Percentiles rank a stretch among this genome's conserved stretches.
phyloP scores from a whole-genome alignment of 371 early-diverging fungal species.

The Rhizopus delemar region DNA sequence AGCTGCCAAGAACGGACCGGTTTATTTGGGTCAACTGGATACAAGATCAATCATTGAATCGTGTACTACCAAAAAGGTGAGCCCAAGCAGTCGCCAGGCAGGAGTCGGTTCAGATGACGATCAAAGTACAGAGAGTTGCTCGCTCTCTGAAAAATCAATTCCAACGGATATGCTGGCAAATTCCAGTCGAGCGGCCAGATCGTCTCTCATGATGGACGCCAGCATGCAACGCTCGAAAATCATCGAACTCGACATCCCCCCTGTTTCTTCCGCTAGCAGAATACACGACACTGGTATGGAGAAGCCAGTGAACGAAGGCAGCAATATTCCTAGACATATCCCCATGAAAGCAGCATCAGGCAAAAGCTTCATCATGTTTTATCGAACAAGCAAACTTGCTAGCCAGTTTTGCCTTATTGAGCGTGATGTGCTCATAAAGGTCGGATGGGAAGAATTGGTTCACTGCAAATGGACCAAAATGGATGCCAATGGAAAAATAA shows the following conservation, averaged over 20 bases:
- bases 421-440: conserved; percentile 52
- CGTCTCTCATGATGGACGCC: conserved; percentile 1
- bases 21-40: conserved; percentile 27
- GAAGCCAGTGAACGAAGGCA: not conserved
- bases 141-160: conserved; percentile 21
- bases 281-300: not conserved
- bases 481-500: conserved; percentile 26
- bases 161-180: conserved; percentile 25
- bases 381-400: conserved; percentile 58
- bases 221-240: not conserved
- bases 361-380: conserved; percentile 53
- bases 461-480: conserved; percentile 62
- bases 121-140: conserved; percentile 17
- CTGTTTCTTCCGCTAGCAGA: not conserved
- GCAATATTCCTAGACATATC: not conserved
- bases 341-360: not conserved
- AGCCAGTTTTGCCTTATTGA: conserved; percentile 68
- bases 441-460: conserved; percentile 68
- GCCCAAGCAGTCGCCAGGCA: not conserved
- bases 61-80: not conserved
- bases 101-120: conserved; percentile 10
- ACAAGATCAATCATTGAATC: conserved; percentile 16
- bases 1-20: conserved; percentile 13
- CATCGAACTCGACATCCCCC: conserved; percentile 7
- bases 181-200: conserved; percentile 10